Base-by-base conservation (phyloP, 225 moss, liverwort and hornwort species). In the Physcomitrellopsis africana region DNA sequence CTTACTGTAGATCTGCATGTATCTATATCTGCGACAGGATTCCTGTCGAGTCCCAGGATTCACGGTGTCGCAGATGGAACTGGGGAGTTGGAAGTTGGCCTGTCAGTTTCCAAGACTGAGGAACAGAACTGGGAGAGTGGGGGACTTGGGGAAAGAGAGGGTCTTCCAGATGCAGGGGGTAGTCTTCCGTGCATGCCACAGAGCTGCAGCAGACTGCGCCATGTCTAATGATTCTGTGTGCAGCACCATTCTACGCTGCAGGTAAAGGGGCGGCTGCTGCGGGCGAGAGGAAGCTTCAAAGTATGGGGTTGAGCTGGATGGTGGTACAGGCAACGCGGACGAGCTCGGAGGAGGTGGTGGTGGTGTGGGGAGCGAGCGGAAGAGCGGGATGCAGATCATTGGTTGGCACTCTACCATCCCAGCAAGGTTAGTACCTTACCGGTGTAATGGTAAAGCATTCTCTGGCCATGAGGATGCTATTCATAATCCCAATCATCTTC, bases 301-400 rank as follows among this genome's bases (percentile, higher is more conserved):
- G 61, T 23, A 41, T 61, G 61, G 61, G 32, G 41, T 58, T 58
- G 58, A 61, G 29, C 61, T 61, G 61, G 41, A 61, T 26, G 24
- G 13, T 37, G 61, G 41, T 37, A 37, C 32, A 37, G 32, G 32
- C 32, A 37, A 37, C 32, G 32, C 32, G 32, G 32, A 37, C 32
- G 7, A 37, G 4, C 2, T 37, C 32, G 32, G 7, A 37, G 32
- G 32, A 37, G 32, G 32, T 37, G 4, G 32, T 61, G 61, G 41
- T 17, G 58, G 61, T 61, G 61, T 16, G 60, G 32, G 32, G 41
- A 61, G 23, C 32, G 16, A 10, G 16, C 4, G 58, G 10, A 22
- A 10, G 23, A 26, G 55, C 9, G 26, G 58, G 23, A 58, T 58
- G 58, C 23, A 24, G 58, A 41, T 32, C 16, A 32, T n/a, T 61